Base-by-base conservation (phyloP, 169 alveolate genomes). In the Blepharisma undulans region DNA sequence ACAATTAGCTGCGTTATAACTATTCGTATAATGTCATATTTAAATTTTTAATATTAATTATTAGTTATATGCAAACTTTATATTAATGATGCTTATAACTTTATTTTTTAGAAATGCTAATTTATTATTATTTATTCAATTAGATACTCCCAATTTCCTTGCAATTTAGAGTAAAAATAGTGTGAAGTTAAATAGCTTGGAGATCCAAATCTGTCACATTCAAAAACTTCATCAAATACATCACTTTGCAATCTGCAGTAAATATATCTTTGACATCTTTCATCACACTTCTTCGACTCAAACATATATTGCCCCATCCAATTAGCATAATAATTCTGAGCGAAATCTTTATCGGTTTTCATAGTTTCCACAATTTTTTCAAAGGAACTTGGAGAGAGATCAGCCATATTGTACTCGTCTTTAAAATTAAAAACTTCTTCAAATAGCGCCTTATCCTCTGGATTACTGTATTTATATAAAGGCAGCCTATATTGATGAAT, bases 341-440 rank as follows among this genome's bases (percentile, higher is more conserved):
- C 29, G 85, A 86, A 21, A 25, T 2, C n/a, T 4, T 86, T 85
- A 27, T 86, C 71, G 71, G 25, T 29, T 29, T 36, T 86, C 80
- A 86, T 72, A 0, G 1, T 22, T 4, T 72, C 33, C 5, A 10
- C 66, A 71, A 86, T 27, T 61, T 86, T 86, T 25, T 66, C 34
- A 21, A 86, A 27, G 1, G 80, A 61, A n/a, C 30, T 18, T n/a
- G 91, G 91, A 14, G 27, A 32, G 84, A 86, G 22, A 22, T 86
- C 61, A 71, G 61, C 32, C 29, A 86, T 19, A 21, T 29, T 27
- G 36, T 71, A 86, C 61, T 86, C 27, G 29, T 25, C 29, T 32
- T 27, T 22, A 61, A 86, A 71, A 22, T 86, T 85, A 72, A 25
- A 86, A 27, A 36, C 91, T 33, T 86, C 72, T 25, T 22, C n/a